Conservation (phyloP, 2,329 filamentous ascomycete genomes). For the Penicillium sp. region DNA sequence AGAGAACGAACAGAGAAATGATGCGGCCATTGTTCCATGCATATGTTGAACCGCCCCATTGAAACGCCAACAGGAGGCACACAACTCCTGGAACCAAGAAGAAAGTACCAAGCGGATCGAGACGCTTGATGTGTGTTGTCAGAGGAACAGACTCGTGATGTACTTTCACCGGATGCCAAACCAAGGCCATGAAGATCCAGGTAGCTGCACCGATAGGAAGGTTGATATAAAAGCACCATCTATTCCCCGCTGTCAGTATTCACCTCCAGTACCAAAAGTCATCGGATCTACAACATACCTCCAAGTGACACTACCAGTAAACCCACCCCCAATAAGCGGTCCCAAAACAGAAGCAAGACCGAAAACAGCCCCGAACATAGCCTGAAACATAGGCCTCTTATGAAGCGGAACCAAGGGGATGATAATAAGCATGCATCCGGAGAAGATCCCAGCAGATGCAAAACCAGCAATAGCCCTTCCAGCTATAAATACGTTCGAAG, state of each 20-base stretch:
- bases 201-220: slow-evolving; percentile 41
- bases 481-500: slow-evolving; percentile 29
- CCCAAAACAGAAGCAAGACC: slow-evolving; percentile 27
- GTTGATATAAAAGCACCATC: slow-evolving; percentile 47
- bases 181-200: slow-evolving; percentile 34
- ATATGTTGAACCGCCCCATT: slow-evolving; percentile 25
- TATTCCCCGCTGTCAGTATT: background rate
- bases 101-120: slow-evolving; percentile 37
- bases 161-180: slow-evolving; percentile 49
- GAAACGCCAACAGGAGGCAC: slow-evolving; percentile 23
- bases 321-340: slow-evolving; percentile 23
- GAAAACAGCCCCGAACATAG: slow-evolving; percentile 22
- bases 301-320: slow-evolving; percentile 22
- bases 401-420: slow-evolving; percentile 8
- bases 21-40: slow-evolving; percentile 23
- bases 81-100: slow-evolving; percentile 29
- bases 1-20: slow-evolving; percentile 22
- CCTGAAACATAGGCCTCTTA: slow-evolving; percentile 26
- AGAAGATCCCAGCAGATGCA: slow-evolving; percentile 28
- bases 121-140: slow-evolving; percentile 11
- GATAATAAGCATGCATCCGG: slow-evolving; percentile 14
- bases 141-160: slow-evolving; percentile 35
- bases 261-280: background rate
- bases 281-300: background rate
- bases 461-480: slow-evolving; percentile 32